Base-by-base conservation (phyloP, 768 basidiomycete genomes). In the Rhizopogon sp. region DNA sequence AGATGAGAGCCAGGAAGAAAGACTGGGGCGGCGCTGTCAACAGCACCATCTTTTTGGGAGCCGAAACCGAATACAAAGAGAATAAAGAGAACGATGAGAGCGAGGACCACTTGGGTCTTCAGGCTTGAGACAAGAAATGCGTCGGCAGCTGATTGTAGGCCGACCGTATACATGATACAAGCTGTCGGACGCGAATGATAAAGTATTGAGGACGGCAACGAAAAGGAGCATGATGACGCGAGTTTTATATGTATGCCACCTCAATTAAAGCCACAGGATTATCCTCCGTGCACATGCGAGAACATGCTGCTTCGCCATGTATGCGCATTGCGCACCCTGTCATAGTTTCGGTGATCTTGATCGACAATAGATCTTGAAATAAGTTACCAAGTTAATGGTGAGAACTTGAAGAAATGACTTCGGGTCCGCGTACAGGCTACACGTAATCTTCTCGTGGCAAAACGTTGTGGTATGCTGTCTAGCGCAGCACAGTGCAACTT, bases 1-100 rank as follows among this genome's bases (percentile, higher is more conserved):
- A 86, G 71, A 55, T 79, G 77, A 41, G 74, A 72, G 42, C 83
- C 80, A 42, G 87, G 87, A 6, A 90, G 73, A 50, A 72, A 74
- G 44, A 72, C 74, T 50, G 88, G 83, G 41, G 77, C 68, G 25
- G 64, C 54, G 44, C 64, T 58, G 60, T 84, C 81, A 13, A 71
- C 65, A 33, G 70, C 74, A 9, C 35, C 20, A 56, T 80, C 78
- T 53, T 78, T 75, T 60, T 78, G 73, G 39, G 76, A 54, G 49
- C 62, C 57, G 55, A 65, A 57, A 25, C 68, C 71, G 31, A 70
- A 56, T 39, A 72, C 62, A 69, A 75, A 64, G 74, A 80, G 61
- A 62, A 76, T 66, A 61, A 71, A 63, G 57, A 72, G 60, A 62
- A 71, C 62, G 53, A 66, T 35, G 56, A 70, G 53, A 57, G 66